Percentiles rank a stretch among this genome's conserved stretches.
Conservation (phyloP, 306 rosid genomes). For the Chamaecrista fasciculata region DNA sequence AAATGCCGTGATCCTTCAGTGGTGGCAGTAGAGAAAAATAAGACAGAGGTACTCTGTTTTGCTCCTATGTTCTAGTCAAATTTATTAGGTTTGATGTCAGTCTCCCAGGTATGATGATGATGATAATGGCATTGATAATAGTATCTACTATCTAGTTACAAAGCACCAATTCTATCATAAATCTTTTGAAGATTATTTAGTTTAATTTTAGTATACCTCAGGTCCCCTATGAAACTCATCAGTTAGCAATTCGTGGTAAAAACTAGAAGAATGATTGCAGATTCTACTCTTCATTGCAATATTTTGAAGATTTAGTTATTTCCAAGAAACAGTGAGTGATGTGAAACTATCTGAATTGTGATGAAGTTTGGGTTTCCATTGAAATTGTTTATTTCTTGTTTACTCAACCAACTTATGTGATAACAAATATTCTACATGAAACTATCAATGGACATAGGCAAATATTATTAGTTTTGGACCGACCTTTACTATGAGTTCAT, state of each 20-base stretch:
- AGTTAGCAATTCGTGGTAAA: no score
- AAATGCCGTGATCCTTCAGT: slow-evolving; percentile 58
- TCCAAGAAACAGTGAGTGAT: no score
- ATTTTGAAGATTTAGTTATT: no score
- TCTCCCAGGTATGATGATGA: no score
- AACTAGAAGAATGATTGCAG: no score
- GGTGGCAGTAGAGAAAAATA: slow-evolving; percentile 34
- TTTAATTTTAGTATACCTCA: no score
- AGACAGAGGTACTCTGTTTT: slow-evolving; percentile 54
- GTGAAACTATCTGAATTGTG: neutral
- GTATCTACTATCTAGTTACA: no score
- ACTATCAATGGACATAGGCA: neutral
- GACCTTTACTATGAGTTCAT: neutral
- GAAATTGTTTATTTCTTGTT: neutral
- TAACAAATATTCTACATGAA: neutral
- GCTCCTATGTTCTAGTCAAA: neutral
- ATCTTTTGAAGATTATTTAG: no score
- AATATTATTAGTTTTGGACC: neutral
- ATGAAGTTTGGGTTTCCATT: neutral
- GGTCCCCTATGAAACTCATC: no score
- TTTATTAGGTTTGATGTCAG: neutral
- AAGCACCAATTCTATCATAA: no score
- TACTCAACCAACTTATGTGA: neutral
- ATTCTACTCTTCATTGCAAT: no score
- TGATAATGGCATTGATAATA: no score